Base-by-base conservation (phyloP, 2,329 filamentous ascomycete genomes). In the Pseudocercospora ulei region DNA sequence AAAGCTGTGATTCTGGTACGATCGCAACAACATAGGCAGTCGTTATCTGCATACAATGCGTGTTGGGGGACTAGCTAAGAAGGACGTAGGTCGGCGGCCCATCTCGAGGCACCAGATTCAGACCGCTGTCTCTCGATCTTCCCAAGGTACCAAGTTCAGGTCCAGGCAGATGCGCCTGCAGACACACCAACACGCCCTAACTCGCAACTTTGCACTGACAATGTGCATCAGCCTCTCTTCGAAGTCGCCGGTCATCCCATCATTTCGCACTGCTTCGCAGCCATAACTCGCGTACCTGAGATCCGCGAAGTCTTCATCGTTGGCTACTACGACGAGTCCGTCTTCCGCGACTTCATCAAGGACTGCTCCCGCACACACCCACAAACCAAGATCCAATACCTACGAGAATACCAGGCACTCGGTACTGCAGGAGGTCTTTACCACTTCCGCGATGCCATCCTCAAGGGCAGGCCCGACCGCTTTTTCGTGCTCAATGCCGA, bases 281-380 rank as follows among this genome's bases (percentile, higher is more conserved):
- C 90, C 57, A 75, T 96, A 58, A 78, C 83, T 51, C 92, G 87
- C 63, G 83, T 96, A 44, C 81, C 84, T 56, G 81, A 83, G 58
- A 84, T 98, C 64, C 83, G 86, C 60, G 90, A 98, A 66, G 88
- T 98, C 55, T 87, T 90, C 70, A 80, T 98, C 58, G 92, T 98
- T 59, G 90, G 90, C 59, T 98, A 98, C 75, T 98, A 96, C 65
- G 90, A 98, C 62, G 90, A 96, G 69, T 75, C 77, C 28, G 84
- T 96, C 56, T 95, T 96, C 75, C 82, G 86, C 58, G 87, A 95
- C 66, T 96, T 96, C 68, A 93, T 96, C 71, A 94, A 93, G 66
- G 82, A 93, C 61, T 77, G 86, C 45, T 71, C 78, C 45, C 76
- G 76, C 62, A 81, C 84, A 61, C 93, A 93, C 68, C 85, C 87